These are phyloP conservation scores for Primulina eburnea DNA, from an alignment of 257 asterid species.

Conservation along the genomic window DNA sequence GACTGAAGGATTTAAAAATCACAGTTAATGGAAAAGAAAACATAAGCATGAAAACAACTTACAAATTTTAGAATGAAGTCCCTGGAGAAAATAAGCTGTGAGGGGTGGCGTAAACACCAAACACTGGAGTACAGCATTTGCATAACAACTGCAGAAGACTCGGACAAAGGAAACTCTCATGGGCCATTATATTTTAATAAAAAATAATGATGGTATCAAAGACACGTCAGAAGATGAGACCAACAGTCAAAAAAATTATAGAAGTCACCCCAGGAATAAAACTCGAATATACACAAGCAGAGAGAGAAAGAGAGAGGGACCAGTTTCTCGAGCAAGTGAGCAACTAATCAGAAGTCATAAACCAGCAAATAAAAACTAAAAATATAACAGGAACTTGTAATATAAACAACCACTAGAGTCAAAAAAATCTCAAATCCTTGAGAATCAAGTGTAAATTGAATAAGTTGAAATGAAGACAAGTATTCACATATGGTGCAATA, in stretches of 20 bases:
- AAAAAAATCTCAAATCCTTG: neutral
- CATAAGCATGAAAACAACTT: conserved; percentile 26
- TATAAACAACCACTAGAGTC: neutral
- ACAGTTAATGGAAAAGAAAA: neutral
- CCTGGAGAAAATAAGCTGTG: conserved; percentile 75
- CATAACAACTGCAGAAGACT: conserved; percentile 70
- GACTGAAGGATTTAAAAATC: neutral
- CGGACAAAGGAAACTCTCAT: neutral
- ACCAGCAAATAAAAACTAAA: neutral
- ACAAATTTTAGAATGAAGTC: conserved; percentile 72
- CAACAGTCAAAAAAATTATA: neutral
- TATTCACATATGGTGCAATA: neutral
- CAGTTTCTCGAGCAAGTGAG: neutral
- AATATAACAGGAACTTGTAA: neutral
- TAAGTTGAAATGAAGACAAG: neutral
- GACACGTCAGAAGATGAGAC: neutral
- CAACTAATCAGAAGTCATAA: neutral
- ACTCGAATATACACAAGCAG: neutral
- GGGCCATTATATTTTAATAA: neutral
- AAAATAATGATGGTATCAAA: conserved; percentile 8
- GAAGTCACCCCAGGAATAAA: neutral
- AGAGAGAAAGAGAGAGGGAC: neutral
- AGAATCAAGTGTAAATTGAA: no score
- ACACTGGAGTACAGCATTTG: conserved; percentile 85
- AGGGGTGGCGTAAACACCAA: conserved; percentile 83